Conservation (phyloP, 2,329 filamentous ascomycete genomes). For the Fusarium tanahbumbuense region DNA sequence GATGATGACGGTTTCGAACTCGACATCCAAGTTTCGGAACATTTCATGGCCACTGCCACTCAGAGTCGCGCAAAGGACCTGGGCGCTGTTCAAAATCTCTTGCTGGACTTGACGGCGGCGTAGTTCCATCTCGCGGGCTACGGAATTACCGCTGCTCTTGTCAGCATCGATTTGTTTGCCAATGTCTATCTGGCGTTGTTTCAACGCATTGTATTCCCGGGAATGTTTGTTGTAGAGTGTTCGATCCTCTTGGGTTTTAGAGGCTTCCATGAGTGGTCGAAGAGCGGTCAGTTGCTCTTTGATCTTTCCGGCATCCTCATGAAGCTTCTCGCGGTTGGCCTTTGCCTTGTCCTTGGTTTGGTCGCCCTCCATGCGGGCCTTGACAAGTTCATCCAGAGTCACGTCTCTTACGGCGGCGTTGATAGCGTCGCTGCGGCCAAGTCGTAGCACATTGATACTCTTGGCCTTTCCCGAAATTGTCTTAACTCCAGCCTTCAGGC, state of each 20-base stretch:
- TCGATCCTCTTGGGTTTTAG: constrained; percentile 66
- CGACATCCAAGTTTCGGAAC: constrained; percentile 92
- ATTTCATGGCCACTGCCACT: constrained; percentile 97
- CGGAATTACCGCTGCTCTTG: constrained; percentile 86
- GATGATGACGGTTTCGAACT: constrained; percentile 98
- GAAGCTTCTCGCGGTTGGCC: constrained; percentile 68
- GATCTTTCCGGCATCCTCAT: constrained; percentile 74
- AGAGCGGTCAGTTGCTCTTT: constrained; percentile 79
- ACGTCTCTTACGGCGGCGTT: constrained; percentile 90
- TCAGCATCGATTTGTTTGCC: constrained; percentile 87
- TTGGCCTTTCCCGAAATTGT: constrained; percentile 77
- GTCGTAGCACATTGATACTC: constrained; percentile 86
- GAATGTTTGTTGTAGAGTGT: constrained; percentile 67
- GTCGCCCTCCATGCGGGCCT: constrained; percentile 73
- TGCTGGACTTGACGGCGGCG: constrained; percentile 87
- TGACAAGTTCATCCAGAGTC: constrained; percentile 91
- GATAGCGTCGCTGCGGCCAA: constrained; percentile 92
- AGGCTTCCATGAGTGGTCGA: constrained; percentile 77
- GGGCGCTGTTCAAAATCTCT: constrained; percentile 87
- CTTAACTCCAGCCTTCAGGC: constrained; percentile 88
- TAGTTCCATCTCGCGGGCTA: constrained; percentile 86
- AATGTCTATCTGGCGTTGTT: constrained; percentile 77
- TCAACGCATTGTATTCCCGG: constrained; percentile 81
- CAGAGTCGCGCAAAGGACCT: constrained; percentile 94
- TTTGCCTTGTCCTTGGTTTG: constrained; percentile 68